Evolutionary conservation across 208 protist species (phyloP).

Genomic region (Wallacemonas collosoma): DNA sequence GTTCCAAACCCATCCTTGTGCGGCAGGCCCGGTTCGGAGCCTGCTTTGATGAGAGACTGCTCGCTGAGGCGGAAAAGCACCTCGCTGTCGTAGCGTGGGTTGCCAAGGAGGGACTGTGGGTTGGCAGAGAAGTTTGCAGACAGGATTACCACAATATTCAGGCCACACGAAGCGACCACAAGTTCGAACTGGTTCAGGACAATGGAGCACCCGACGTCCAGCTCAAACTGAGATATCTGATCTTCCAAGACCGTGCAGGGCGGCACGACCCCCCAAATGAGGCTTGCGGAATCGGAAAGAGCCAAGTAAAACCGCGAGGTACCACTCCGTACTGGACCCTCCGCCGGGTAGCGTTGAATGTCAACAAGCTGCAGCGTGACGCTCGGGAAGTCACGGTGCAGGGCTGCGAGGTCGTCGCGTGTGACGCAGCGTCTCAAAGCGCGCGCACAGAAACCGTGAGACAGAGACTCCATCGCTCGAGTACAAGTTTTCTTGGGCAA

Average conservation of each 20-base stretch:
- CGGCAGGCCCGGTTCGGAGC: too few relatives aligned
- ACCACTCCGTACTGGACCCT: background rate
- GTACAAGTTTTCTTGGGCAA: background rate
- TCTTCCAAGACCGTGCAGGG: constrained; percentile 53
- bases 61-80: constrained; percentile 52
- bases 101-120: constrained; percentile 57
- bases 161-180: constrained; percentile 56
- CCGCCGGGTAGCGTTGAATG: constrained; percentile 69
- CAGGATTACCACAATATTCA: constrained; percentile 70
- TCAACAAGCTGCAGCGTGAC: constrained; percentile 77
- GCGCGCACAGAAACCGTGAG: constrained; percentile 59
- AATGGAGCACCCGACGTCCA: constrained; percentile 78
- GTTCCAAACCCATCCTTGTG: too few relatives aligned
- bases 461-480: constrained; percentile 41
- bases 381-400: constrained; percentile 34
- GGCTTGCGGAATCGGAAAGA: constrained; percentile 48
- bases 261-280: constrained; percentile 71
- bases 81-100: constrained; percentile 29
- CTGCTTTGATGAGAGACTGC: constrained; percentile 33
- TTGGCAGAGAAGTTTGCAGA: constrained; percentile 39
- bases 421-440: constrained; percentile 33
- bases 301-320: constrained; percentile 79
- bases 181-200: constrained; percentile 54
- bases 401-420: constrained; percentile 17
- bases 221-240: constrained; percentile 47